Base-by-base conservation (phyloP, 202 grass and related monocot genomes). In the Brachypodium distachyon region DNA sequence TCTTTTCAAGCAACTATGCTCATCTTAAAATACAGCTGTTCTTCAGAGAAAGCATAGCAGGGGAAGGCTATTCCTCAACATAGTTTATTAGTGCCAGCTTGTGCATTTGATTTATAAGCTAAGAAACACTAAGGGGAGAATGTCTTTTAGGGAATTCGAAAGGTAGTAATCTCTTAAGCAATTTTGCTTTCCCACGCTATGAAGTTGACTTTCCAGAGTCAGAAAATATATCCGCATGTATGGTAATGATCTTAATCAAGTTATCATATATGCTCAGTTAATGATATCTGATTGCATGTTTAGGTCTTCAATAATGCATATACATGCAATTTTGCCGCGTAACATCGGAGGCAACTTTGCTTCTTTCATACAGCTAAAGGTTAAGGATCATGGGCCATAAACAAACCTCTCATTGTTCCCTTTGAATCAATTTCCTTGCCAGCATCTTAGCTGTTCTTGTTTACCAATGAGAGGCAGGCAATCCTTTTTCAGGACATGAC, bases 371-470 rank as follows among this genome's bases (percentile, higher is more conserved):
- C 77, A 81, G 58, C 65, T 71, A 72, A 76, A 84, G 86, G 76
- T 62, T 64, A 79, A 68, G 56, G 80, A 77, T 59, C 32, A 56
- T 38, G 53, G 10, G 21, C 9, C 13, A 81, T 84, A 81, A 81
- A 66, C 56, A 72, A 88, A 77, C 9, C 57, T 77, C 25, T 52
- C 71, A 76, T 62, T 80, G 63, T 76, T 71, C 63, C 76, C 47
- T 76, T 72, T 38, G 62, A 72, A 80, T 84, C 70, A 85, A 65
- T 81, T 50, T n/a, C 33, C n/a, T 82, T 77, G 38, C 72, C 48
- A 75, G 69, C 71, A 88, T 84, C 77, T 81, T 89, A 84, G 72
- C 71, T 89, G 77, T 81, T 76, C 26, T 33, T 84, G 86, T 81
- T 77, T 81, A 79, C 77, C 76, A 84, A 84, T 39, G 70, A 71